phyloP scores from a whole-genome alignment of 2,329 filamentous ascomycete species.

The Nectriaceae sp. region DNA sequence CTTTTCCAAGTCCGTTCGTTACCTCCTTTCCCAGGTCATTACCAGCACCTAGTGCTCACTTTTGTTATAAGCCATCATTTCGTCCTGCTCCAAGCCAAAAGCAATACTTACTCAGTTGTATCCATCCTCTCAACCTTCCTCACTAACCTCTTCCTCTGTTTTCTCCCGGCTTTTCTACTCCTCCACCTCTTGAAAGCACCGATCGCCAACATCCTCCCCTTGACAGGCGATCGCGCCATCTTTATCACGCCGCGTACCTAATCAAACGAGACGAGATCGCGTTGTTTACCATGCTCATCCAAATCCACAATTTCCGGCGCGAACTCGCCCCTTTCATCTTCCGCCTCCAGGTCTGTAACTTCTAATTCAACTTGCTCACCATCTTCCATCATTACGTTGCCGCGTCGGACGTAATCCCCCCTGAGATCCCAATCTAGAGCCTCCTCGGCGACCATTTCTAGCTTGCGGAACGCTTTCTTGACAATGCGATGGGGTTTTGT shows the following conservation, averaged over 20 bases:
- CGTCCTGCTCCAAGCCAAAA: too few relatives aligned
- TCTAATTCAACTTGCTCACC: constrained; percentile 51
- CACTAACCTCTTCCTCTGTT: too few relatives aligned
- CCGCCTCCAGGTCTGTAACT: constrained; percentile 52
- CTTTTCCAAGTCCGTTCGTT: too few relatives aligned
- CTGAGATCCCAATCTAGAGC: constrained; percentile 59
- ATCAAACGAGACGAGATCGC: constrained; percentile 51
- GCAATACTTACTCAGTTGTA: too few relatives aligned
- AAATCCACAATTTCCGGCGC: constrained; percentile 55
- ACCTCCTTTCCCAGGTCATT: too few relatives aligned
- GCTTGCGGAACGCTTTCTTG: constrained; percentile 46
- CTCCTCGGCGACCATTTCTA: constrained; percentile 33
- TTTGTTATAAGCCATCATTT: too few relatives aligned
- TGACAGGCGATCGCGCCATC: too few relatives aligned
- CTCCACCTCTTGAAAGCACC: too few relatives aligned
- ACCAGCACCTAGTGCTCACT: too few relatives aligned
- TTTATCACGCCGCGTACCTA: constrained; percentile 22
- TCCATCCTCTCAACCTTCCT: too few relatives aligned
- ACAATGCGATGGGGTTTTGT: constrained; percentile 44
- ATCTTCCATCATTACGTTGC: constrained; percentile 54
- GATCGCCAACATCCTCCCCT: too few relatives aligned
- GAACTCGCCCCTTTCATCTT: constrained; percentile 57
- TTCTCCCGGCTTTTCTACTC: too few relatives aligned
- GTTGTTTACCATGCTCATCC: constrained; percentile 53
- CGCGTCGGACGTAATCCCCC: constrained; percentile 49